Evolutionary conservation across 1,284 basidiomycete species (phyloP), one percentile per base, ranked within the genome.

Genomic region (Ceratobasidium sp.): DNA sequence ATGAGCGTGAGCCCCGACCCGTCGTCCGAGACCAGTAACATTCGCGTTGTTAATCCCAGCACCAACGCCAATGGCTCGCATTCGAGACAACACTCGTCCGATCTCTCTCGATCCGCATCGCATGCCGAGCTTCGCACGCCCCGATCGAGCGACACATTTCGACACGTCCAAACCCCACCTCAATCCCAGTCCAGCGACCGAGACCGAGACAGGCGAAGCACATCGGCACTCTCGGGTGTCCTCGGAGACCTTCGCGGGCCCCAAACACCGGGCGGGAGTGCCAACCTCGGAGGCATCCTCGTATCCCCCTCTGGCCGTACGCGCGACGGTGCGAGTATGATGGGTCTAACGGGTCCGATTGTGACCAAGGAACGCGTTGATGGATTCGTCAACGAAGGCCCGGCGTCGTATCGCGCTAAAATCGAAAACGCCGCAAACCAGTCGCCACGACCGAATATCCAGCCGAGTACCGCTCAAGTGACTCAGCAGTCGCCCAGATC

Each of bases 351-450:
- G 13, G 6, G 27, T 25, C 13, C 54, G 3, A 32, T 32, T 10
- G 31, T 22, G 20, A 38, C 31, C 22, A n/a, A n/a, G n/a, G 35
- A 38, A 4, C 34, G n/a, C 13, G 32, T 6, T 12, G 54, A 56
- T 40, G 54, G 54, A 35, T 56, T 56, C 22, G 35, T 56, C 3
- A 32, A 56, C 34, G 54, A 56, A 42, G 54, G 54, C 22, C 54
- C 54, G 10, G 17, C 54, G 13, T 38, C 54, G 6, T 56, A 56
- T 22, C 32, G 54, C 3, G 54, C n/a, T 22, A 27, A 38, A 25
- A 40, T 40, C 6, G 35, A 38, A 6, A 32, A 42, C 12, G 25
- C 17, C 34, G 53, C 35, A 43, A 25, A 27, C 3, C 4, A 20
- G 17, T 25, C n/a, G 35, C 40, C 35, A 27, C 55, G 35, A 10